A percentile compares a stretch with the other conserved stretches of the same genome.
Conservation (phyloP, 1,284 basidiomycete genomes). For the Fomitopsis palustris region DNA sequence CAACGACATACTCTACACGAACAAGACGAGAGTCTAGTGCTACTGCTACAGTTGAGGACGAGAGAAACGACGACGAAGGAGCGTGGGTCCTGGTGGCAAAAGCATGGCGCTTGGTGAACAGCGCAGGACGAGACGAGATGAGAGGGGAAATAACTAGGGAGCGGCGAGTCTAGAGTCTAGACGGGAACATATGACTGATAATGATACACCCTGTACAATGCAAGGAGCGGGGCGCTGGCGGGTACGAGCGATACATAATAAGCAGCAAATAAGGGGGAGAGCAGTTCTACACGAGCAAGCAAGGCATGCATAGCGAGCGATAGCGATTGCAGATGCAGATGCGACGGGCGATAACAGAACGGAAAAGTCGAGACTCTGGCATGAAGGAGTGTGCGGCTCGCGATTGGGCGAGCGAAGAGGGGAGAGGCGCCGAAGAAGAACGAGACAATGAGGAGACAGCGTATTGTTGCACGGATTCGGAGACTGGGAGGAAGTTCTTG, state of each 20-base stretch:
- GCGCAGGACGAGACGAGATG: not conserved
- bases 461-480: not conserved
- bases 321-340: not conserved
- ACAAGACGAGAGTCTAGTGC: not conserved
- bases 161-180: too few relatives aligned
- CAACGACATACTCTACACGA: not conserved
- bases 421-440: not conserved
- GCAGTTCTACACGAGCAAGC: not conserved
- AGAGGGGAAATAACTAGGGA: too few relatives aligned
- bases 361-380: not conserved
- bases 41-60: not conserved
- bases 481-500: not conserved
- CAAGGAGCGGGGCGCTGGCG: not conserved
- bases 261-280: not conserved
- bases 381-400: not conserved
- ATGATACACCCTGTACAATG: constrained; percentile 1
- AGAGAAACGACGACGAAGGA: not conserved
- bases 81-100: not conserved
- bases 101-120: too few relatives aligned
- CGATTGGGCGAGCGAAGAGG: not conserved
- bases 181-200: not conserved
- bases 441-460: not conserved
- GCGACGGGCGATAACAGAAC: not conserved
- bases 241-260: not conserved
- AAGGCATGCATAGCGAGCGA: not conserved